These are phyloP conservation scores for Xerocomus potaroensis DNA, from an alignment of 768 basidiomycete species.

Conservation along the genomic window DNA sequence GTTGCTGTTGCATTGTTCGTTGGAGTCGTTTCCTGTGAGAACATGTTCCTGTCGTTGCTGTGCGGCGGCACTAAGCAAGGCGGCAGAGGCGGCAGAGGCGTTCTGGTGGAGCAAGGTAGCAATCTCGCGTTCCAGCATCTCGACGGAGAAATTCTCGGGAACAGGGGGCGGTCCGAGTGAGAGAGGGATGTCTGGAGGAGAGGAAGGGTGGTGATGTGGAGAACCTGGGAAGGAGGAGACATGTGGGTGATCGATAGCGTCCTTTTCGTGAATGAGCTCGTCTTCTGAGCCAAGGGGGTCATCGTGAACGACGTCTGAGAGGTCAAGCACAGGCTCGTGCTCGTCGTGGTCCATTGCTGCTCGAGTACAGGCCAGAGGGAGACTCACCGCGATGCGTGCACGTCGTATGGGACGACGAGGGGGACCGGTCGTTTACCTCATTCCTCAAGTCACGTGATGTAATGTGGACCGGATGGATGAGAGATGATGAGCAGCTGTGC, in stretches of 20 bases:
- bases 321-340: slow-evolving; percentile 58
- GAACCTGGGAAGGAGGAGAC: slow-evolving; percentile 25
- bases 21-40: slow-evolving; percentile 34
- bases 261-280: slow-evolving; percentile 30
- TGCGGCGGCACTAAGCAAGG: slow-evolving; percentile 59
- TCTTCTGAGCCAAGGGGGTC: slow-evolving; percentile 63
- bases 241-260: slow-evolving; percentile 27
- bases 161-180: slow-evolving; percentile 37
- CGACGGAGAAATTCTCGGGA: slow-evolving; percentile 56
- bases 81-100: slow-evolving; percentile 63
- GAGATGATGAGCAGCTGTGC: no score
- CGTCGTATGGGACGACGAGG: slow-evolving; percentile 20
- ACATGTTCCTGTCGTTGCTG: slow-evolving; percentile 57
- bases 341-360: slow-evolving; percentile 49
- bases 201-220: slow-evolving; percentile 13
- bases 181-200: slow-evolving; percentile 29
- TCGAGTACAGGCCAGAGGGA: not conserved
- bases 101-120: slow-evolving; percentile 72
- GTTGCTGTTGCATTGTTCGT: slow-evolving; percentile 23
- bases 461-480: no score
- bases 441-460: slow-evolving; percentile 26
- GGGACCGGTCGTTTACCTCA: slow-evolving; percentile 25
- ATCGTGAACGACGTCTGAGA: slow-evolving; percentile 84
- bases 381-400: slow-evolving; percentile 19
- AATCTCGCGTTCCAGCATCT: slow-evolving; percentile 76